Base-by-base conservation (phyloP, 2,329 filamentous ascomycete species). In the Hypocrella siamensis region DNA sequence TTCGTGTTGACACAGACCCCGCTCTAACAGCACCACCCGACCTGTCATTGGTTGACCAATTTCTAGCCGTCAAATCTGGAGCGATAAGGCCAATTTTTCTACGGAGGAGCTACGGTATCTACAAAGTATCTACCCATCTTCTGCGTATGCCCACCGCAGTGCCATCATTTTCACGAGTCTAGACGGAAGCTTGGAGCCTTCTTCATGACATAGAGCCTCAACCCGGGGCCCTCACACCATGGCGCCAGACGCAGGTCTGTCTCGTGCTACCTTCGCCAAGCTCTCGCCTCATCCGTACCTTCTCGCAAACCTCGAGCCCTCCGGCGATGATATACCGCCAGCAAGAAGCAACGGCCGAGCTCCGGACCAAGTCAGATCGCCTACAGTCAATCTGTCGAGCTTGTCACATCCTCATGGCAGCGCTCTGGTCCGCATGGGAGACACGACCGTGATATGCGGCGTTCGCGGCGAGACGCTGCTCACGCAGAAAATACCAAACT, bases 391-490 rank as follows among this genome's bases (percentile, higher is more conserved):
- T 54, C 74, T 75, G 0, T 80, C 81, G 17, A 90, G 83, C 16
- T 63, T 98, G 31, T 82, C 84, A 1, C 85, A 98, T 53, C 79
- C 84, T 34, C 78, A 93, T 49, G 90, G 90, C 31, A 92, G 83
- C 45, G 79, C 88, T 1, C 78, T 96, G 1, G 80, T 96, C 31
- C 74, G 90, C 22, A 64, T 81, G 31, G 90, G 90, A 29, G 83
- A 92, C 53, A 96, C 88, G 1, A 85, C 84, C 1, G 83, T 86
- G n/a, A 86, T 98, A 24, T 94, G 86, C 50, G 90, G 88, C 35
- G 75, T 98, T 15, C 75, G 88, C 28, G 86, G 69, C 32, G 90
- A 98, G 57, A 76, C 93, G 6, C 63, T 98, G 17, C 65, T 76
- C 30, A 76, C 79, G 3, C 67, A 70, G 31, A 75, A 83, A 49